phyloP scores from a whole-genome alignment of 352 stramenopile species.

The Phytopythium ostracodes region DNA sequence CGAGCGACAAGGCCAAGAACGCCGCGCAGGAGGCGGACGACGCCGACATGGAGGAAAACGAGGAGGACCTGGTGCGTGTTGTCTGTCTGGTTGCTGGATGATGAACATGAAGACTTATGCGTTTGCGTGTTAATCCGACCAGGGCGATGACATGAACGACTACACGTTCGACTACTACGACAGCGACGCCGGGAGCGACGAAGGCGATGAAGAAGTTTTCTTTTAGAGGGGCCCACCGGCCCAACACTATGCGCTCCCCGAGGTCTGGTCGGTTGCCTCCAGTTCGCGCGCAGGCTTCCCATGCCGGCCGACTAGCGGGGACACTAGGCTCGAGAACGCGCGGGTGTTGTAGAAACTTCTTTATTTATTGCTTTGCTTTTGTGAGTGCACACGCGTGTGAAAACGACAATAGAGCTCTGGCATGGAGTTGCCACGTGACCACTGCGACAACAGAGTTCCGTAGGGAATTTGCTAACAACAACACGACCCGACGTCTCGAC shows the following conservation, averaged over 20 bases:
- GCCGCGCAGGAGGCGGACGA: constrained; percentile 40
- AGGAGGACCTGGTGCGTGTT: constrained; percentile 45
- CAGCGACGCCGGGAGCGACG: constrained; percentile 62
- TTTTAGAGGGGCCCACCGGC: constrained; percentile 31
- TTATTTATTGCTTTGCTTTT: constrained; percentile 1
- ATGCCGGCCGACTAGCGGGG: background rate
- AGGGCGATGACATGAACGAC: constrained; percentile 75
- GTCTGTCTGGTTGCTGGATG: background rate
- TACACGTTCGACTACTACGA: constrained; percentile 84
- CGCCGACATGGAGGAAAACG: constrained; percentile 52
- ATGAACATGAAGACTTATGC: background rate
- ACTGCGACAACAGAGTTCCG: background rate
- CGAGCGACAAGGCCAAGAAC: constrained; percentile 40
- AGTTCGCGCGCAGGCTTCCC: background rate
- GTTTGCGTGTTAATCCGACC: background rate
- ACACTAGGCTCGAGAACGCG: background rate
- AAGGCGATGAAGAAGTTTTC: constrained; percentile 73
- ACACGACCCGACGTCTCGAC: background rate
- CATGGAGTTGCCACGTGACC: background rate
- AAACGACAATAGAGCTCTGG: background rate
- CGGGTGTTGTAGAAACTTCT: background rate
- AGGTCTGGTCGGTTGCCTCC: too few relatives aligned
- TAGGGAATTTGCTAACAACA: background rate
- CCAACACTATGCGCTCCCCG: background rate
- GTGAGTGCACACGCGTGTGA: background rate